Evolutionary conservation across 1,139 yeast species (phyloP), one percentile per base, ranked within the genome.

Genomic region (Spencermartinsiella ligniputridi): DNA sequence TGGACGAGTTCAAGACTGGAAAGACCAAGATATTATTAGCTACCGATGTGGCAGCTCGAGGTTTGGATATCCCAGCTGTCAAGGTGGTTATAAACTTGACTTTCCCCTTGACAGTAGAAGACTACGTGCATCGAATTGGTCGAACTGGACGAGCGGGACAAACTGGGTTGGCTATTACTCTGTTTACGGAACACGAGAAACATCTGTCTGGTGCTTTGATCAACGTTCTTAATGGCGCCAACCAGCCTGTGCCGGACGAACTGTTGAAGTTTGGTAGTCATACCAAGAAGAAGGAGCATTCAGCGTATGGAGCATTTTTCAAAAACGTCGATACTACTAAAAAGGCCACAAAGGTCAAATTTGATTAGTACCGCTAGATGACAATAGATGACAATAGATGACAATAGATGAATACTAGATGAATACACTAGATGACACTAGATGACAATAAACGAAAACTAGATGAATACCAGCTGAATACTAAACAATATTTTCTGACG

Each of bases 61-160:
- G 99, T 52, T 76, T 92, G 56, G 99, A 92, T 68, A 92, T 92
- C 57, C 98, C 99, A 41, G 88, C 94, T 57, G 99, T 92, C 54
- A 92, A 90, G 67, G 87, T 89, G 24, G 99, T 92, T 40, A 89
- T 92, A 64, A 92, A 92, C 66, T 74, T 94, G 66, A 92, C 98
- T 3, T 92, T 92, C 81, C 99, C 99, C 41, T 76, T 94, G 58
- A 92, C 98, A 0, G 95, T 88, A 19, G 99, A 92, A 69, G 98
- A 94, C 69, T 92, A 92, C 61, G 98, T 92, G 40, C 98, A 92
- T 67, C 80, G 98, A 70, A 92, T 92, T 56, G 98, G 98, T 54
- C 83, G 98, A 75, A 92, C 98, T 15, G 98, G 98, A 51, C 83
- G 99, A 71, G 98, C 98, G 13, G 98, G 98, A 37, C 88, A 85